phyloP scores from a whole-genome alignment of 2,329 filamentous ascomycete genomes.

The Cladophialophora psammophila region DNA sequence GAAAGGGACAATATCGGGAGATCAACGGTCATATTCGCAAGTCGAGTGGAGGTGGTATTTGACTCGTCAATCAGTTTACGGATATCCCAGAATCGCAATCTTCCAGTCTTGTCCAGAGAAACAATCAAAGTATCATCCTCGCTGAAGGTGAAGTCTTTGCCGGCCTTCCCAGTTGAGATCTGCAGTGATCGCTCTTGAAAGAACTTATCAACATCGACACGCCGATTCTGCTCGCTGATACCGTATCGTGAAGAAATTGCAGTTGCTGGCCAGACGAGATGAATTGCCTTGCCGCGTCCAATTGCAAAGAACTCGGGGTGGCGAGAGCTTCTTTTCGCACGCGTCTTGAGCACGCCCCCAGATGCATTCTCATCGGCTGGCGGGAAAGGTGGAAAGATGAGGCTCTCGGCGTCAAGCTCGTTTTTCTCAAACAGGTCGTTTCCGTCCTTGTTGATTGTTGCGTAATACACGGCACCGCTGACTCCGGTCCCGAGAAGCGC shows the following conservation, averaged over 20 bases:
- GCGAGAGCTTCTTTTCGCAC: slow-evolving; percentile 85
- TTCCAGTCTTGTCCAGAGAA: slow-evolving; percentile 94
- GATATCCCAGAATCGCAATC: slow-evolving; percentile 98
- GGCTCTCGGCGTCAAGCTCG: slow-evolving; percentile 82
- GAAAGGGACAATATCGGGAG: slow-evolving; percentile 85
- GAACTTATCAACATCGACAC: slow-evolving; percentile 86
- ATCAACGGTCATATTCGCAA: slow-evolving; percentile 74
- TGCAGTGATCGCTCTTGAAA: slow-evolving; percentile 86
- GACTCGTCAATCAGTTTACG: slow-evolving; percentile 70
- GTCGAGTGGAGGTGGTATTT: slow-evolving; percentile 53
- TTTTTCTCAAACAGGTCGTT: slow-evolving; percentile 81
- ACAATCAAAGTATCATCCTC: slow-evolving; percentile 95
- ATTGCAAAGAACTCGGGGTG: slow-evolving; percentile 96
- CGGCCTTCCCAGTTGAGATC: slow-evolving; percentile 96
- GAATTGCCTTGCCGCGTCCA: slow-evolving; percentile 93
- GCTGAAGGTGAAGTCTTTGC: slow-evolving; percentile 97
- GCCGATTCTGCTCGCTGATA: slow-evolving; percentile 59
- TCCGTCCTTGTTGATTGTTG: slow-evolving; percentile 76
- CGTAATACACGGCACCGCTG: slow-evolving; percentile 97
- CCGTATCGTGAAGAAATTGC: slow-evolving; percentile 60
- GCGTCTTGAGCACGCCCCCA: slow-evolving; percentile 92
- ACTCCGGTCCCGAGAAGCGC: slow-evolving; percentile 90
- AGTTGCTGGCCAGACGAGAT: slow-evolving; percentile 74
- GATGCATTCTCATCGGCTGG: slow-evolving; percentile 89
- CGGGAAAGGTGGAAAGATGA: slow-evolving; percentile 86